These are phyloP conservation scores for Lactarius vividus DNA, from an alignment of 768 basidiomycete species.

Conservation along the genomic window DNA sequence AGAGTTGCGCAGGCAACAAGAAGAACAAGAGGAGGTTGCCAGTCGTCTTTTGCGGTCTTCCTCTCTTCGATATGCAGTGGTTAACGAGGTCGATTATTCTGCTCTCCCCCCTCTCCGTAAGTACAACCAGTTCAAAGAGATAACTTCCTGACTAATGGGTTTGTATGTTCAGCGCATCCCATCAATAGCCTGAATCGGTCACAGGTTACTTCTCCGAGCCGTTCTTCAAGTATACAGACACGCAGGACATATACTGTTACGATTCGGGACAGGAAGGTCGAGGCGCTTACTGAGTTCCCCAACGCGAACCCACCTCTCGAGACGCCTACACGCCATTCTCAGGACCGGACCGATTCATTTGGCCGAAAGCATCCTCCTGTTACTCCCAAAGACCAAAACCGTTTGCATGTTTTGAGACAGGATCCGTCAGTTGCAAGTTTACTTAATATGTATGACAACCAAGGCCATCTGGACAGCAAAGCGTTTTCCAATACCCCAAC, in stretches of 20 bases:
- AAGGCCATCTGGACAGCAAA: slow-evolving; percentile 57
- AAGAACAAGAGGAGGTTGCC: slow-evolving; percentile 53
- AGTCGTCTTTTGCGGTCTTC: slow-evolving; percentile 64
- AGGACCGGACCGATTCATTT: slow-evolving; percentile 27
- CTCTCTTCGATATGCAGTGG: slow-evolving; percentile 61
- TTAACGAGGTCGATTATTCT: slow-evolving; percentile 53
- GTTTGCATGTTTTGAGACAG: slow-evolving; percentile 58
- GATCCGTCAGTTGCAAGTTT: slow-evolving; percentile 80
- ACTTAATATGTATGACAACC: slow-evolving; percentile 68
- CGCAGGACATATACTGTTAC: slow-evolving; percentile 70
- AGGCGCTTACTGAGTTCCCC: slow-evolving; percentile 63
- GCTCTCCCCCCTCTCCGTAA: slow-evolving; percentile 68
- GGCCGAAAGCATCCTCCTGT: slow-evolving; percentile 37
- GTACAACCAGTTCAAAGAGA: slow-evolving; percentile 33
- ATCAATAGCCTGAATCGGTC: slow-evolving; percentile 54
- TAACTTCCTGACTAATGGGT: slow-evolving; percentile 7
- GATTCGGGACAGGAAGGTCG: slow-evolving; percentile 60
- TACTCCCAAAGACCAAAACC: slow-evolving; percentile 47
- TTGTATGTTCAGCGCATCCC: slow-evolving; percentile 45
- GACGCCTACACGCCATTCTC: slow-evolving; percentile 29
- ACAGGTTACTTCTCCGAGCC: slow-evolving; percentile 50
- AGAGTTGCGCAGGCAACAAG: slow-evolving; percentile 32
- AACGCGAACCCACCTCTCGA: slow-evolving; percentile 50
- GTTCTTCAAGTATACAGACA: slow-evolving; percentile 50
- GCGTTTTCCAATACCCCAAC: slow-evolving; percentile 65